phyloP scores from a whole-genome alignment of 192 early-diverging fungal genomes.

The Cetraspora pellucida region DNA sequence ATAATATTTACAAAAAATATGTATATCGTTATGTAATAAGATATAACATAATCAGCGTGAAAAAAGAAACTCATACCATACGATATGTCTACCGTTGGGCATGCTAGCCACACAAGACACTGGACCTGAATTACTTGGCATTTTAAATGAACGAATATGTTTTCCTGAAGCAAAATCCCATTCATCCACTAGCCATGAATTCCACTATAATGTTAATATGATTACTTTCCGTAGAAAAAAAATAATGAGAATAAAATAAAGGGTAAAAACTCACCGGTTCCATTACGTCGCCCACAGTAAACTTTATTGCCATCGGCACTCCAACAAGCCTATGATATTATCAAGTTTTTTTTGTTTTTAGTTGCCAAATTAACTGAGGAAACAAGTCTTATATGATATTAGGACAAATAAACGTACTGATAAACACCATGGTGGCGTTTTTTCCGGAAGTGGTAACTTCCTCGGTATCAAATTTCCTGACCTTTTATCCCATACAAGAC shows the following conservation, averaged over 20 bases:
- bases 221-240: neutral
- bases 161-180: constrained; percentile 72
- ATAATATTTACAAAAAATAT: neutral
- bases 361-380: neutral
- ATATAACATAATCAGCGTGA: neutral
- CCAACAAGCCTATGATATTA: constrained; percentile 70
- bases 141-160: constrained; percentile 69
- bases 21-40: neutral
- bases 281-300: constrained; percentile 87
- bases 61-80: constrained; percentile 63
- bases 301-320: constrained; percentile 79
- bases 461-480: constrained; percentile 55
- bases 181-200: constrained; percentile 73
- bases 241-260: neutral
- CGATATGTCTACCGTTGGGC: constrained; percentile 78
- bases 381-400: constrained; percentile 38
- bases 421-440: constrained; percentile 75
- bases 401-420: constrained; percentile 49
- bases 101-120: constrained; percentile 76
- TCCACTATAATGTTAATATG: neutral
- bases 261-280: constrained; percentile 54
- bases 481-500: constrained; percentile 75
- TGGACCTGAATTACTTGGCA: constrained; percentile 88
- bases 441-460: constrained; percentile 54
- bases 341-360: neutral